These are phyloP conservation scores for Stephania cephalantha DNA, from an alignment of 164 flowering plant genomes.

Conservation along the genomic window DNA sequence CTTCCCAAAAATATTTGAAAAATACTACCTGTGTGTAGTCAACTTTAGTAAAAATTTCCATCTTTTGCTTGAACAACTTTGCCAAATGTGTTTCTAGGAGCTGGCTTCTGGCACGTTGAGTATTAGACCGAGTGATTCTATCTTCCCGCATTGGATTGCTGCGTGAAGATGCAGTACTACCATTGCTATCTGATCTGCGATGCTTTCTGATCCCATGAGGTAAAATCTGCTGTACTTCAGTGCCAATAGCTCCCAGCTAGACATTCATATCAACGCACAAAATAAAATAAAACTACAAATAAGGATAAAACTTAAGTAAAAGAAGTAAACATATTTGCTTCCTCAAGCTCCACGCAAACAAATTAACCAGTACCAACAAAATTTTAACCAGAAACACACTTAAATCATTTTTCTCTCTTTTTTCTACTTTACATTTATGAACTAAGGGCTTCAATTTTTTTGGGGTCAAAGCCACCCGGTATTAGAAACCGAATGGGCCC, in stretches of 20 bases:
- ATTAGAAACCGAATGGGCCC: too few species aligned
- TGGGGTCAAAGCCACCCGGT: too few species aligned
- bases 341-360: neutral
- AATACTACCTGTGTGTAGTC: constrained; percentile 77
- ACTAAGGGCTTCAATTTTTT: neutral
- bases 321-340: neutral
- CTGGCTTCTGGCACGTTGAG: constrained; percentile 89
- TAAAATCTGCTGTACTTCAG: constrained; percentile 78
- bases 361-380: neutral
- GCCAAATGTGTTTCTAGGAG: constrained; percentile 96
- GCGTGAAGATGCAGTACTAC: constrained; percentile 84
- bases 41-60: constrained; percentile 93
- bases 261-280: neutral
- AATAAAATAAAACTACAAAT: neutral
- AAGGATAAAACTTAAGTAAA: neutral
- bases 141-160: constrained; percentile 89
- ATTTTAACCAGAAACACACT: neutral
- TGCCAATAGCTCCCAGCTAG: constrained; percentile 60
- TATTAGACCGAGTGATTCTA: constrained; percentile 52
- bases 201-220: constrained; percentile 68
- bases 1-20: neutral
- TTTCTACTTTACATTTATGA: neutral
- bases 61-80: constrained; percentile 88
- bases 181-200: constrained; percentile 83
- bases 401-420: neutral